phyloP scores from a whole-genome alignment of 495 filamentous ascomycete species.

The Xylaria castorea region DNA sequence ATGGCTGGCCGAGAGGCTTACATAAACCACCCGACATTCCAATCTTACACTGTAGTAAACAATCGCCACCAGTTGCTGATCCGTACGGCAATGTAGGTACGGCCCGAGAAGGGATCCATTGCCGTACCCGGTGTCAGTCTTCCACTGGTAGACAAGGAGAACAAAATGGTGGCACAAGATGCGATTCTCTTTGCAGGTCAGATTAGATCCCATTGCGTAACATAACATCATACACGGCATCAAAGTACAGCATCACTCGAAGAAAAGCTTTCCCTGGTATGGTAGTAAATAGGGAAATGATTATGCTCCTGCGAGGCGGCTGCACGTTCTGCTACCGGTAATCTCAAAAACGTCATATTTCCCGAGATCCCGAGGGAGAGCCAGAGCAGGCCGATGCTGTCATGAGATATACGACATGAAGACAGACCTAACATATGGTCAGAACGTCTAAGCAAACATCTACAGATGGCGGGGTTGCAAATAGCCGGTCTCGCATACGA shows the following conservation, averaged over 20 bases:
- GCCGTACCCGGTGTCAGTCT: background rate
- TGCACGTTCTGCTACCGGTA: too few species aligned
- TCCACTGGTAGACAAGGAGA: background rate
- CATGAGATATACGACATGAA: background rate
- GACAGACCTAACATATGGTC: too few species aligned
- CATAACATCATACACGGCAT: background rate
- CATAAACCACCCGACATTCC: background rate
- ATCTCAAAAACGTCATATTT: too few species aligned
- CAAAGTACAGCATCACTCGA: background rate
- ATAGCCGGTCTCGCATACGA: too few species aligned
- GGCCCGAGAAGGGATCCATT: background rate
- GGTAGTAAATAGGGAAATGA: too few species aligned
- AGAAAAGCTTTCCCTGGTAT: too few species aligned
- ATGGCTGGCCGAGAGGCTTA: background rate
- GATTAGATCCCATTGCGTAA: background rate
- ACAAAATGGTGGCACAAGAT: background rate
- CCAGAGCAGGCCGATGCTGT: background rate
- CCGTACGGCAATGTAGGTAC: background rate
- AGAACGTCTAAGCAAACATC: too few species aligned
- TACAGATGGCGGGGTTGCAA: too few species aligned
- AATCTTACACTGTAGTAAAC: background rate
- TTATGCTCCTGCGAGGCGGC: too few species aligned
- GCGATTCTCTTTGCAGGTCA: constrained; percentile 9
- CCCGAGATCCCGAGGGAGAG: background rate
- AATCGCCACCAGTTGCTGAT: background rate